Evolutionary conservation across 345 rosid species (phyloP).

Genomic region (Diplotaxis tenuifolia): DNA sequence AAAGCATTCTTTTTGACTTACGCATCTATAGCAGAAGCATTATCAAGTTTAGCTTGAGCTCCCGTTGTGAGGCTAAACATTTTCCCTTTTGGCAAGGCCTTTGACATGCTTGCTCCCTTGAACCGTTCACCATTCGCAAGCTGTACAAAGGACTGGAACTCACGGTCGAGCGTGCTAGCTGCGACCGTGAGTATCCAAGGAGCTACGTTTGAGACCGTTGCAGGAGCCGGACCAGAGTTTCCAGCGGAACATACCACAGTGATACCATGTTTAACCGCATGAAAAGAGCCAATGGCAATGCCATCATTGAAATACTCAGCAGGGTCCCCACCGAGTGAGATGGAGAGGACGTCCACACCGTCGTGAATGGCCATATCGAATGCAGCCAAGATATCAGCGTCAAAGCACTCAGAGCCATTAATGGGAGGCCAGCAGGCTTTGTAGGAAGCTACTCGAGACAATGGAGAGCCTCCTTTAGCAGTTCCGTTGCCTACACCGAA

Average conservation of each 20-base stretch:
- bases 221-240: background rate
- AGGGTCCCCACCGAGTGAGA: constrained; percentile 31
- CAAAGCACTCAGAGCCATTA: constrained; percentile 30
- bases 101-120: constrained; percentile 48
- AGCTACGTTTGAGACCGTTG: constrained; percentile 7
- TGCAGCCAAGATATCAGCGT: constrained; percentile 41
- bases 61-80: constrained; percentile 9
- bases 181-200: constrained; percentile 14
- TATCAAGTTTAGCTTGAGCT: constrained; percentile 14
- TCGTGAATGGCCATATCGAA: constrained; percentile 44
- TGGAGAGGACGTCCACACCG: constrained; percentile 43
- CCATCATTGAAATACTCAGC: background rate
- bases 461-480: constrained; percentile 18
- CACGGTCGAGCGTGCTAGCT: constrained; percentile 19
- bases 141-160: constrained; percentile 40
- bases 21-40: constrained; percentile 9
- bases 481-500: constrained; percentile 2
- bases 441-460: constrained; percentile 47
- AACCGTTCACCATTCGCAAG: constrained; percentile 43
- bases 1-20: constrained; percentile 1
- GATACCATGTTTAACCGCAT: constrained; percentile 15
- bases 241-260: constrained; percentile 21
- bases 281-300: constrained; percentile 13
- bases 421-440: constrained; percentile 41
- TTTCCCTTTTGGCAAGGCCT: constrained; percentile 31